A percentile compares a stretch with the other conserved stretches of the same genome.
Evolutionary conservation across 495 filamentous ascomycete species (phyloP).

Genomic region (Podospora pseudopauciseta): DNA sequence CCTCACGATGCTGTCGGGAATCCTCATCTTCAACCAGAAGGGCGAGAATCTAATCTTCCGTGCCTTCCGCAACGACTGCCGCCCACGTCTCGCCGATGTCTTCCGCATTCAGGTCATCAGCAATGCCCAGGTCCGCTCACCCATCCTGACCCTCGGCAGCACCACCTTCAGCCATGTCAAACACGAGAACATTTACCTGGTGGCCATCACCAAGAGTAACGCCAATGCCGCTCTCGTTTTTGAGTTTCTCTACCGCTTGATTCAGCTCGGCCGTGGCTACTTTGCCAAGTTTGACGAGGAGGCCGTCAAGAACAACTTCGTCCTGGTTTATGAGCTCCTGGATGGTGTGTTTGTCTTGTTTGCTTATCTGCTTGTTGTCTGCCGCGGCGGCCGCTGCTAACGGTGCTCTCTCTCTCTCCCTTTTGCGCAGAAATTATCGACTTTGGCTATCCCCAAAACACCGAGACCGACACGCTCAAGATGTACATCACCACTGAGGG

Average conservation of each 20-base stretch:
- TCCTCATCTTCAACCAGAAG: slow-evolving; percentile 98
- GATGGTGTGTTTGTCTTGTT: slow-evolving; percentile 61
- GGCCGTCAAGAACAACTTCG: slow-evolving; percentile 99
- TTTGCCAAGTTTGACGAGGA: slow-evolving; percentile 99
- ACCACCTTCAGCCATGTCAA: slow-evolving; percentile 99
- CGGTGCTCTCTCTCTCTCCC: neutral
- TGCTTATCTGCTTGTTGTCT: neutral
- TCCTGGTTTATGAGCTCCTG: slow-evolving; percentile 94
- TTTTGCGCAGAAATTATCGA: slow-evolving; percentile 80
- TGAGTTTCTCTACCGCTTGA: slow-evolving; percentile 92
- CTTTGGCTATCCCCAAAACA: slow-evolving; percentile 99
- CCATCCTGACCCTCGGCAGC: slow-evolving; percentile 93
- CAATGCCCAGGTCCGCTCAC: slow-evolving; percentile 95
- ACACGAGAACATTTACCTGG: slow-evolving; percentile 98
- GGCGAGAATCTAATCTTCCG: slow-evolving; percentile 99
- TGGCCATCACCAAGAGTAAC: slow-evolving; percentile 98
- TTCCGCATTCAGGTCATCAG: slow-evolving; percentile 99
- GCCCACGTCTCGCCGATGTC: slow-evolving; percentile 93
- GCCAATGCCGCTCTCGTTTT: slow-evolving; percentile 98
- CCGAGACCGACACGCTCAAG: slow-evolving; percentile 97
- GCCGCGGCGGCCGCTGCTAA: neutral
- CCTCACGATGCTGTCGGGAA: slow-evolving; percentile 87
- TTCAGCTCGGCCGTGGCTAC: slow-evolving; percentile 87
- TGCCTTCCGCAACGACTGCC: slow-evolving; percentile 95
- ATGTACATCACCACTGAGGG: slow-evolving; percentile 99